Conservation (phyloP, 768 basidiomycete species). For the Collybiopsis confluens region DNA sequence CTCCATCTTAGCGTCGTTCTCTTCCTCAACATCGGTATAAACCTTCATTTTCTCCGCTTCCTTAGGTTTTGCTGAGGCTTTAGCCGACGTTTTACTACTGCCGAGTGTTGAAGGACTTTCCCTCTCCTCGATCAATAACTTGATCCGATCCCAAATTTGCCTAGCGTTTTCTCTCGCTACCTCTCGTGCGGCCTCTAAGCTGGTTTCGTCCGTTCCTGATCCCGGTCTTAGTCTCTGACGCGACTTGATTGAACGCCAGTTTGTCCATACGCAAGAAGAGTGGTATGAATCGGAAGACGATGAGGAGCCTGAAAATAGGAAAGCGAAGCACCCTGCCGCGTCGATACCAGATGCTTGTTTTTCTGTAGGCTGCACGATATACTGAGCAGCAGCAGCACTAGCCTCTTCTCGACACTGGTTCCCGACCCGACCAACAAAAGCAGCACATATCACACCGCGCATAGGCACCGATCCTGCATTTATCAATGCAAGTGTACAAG, state of each 20-base stretch:
- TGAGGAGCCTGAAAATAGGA: conserved; percentile 39
- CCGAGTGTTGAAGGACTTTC: not conserved
- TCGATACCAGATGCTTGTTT: conserved; percentile 32
- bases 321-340: conserved; percentile 67
- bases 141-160: conserved; percentile 45
- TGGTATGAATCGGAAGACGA: conserved; percentile 9
- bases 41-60: not conserved
- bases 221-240: conserved; percentile 13
- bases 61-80: not conserved
- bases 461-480: conserved; percentile 70
- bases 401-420: too few relatives aligned
- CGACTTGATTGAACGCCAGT: conserved; percentile 44
- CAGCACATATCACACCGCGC: conserved; percentile 71
- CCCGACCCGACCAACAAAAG: conserved; percentile 49
- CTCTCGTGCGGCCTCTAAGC: conserved; percentile 41
- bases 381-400: conserved; percentile 18
- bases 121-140: conserved; percentile 17
- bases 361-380: conserved; percentile 52
- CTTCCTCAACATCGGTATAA: too few relatives aligned
- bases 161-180: conserved; percentile 44
- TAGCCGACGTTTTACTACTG: not conserved
- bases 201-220: conserved; percentile 33
- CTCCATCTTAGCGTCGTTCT: conserved; percentile 2
- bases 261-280: conserved; percentile 51
- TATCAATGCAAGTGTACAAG: conserved; percentile 62